Evolutionary conservation across 2,329 filamentous ascomycete genomes (phyloP), one percentile per base, ranked within the genome.

Genomic region (Diaporthe destruens): DNA sequence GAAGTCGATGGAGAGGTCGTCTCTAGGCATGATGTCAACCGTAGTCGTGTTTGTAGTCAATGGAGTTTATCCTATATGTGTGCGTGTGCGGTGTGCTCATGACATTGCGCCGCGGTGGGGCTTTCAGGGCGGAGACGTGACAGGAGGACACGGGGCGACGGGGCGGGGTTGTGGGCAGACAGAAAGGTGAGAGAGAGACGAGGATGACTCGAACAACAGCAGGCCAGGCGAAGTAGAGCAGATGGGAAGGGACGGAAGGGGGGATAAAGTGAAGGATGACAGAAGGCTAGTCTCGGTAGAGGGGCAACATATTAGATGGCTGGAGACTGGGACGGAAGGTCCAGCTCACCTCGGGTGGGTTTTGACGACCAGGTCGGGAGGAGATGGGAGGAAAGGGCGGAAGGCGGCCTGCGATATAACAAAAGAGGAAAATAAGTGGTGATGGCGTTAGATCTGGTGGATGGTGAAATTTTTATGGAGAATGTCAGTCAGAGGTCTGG

Each of bases 1-100:
- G 81, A 91, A 91, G 83, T 92, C 90, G 85, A 92, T 92, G 80
- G 89, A 88, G 78, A 92, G 84, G 81, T 92, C 90, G 90, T 92
- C 90, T 90, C 90, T 92, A 85, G 90, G 90, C 90, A 92, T 92
- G 82, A 84, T 87, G 88, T 90, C 88, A 90, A 90, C 83, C 71
- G 71, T 29, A 55, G 73, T 69, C 63, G 70, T 42, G 42, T n/a
- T 59, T 53, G 66, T 29, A 59, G 61, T 59, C 51, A 72, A 47
- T 34, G 34, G n/a, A 25, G 9, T 51, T 49, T 63, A 54, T 49
- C 53, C 23, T 74, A 68, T 74, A 66, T 71, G 75, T 39, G 23
- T 66, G 42, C 44, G 76, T 74, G 77, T 75, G 44, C 32, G 29
- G 47, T 36, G 57, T 34, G 44, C 12, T 70, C 42, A 59, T 39